Evolutionary conservation across 106 monocot species (phyloP), one percentile per base, ranked within the genome.

Genomic region (Dendrobium officinale): DNA sequence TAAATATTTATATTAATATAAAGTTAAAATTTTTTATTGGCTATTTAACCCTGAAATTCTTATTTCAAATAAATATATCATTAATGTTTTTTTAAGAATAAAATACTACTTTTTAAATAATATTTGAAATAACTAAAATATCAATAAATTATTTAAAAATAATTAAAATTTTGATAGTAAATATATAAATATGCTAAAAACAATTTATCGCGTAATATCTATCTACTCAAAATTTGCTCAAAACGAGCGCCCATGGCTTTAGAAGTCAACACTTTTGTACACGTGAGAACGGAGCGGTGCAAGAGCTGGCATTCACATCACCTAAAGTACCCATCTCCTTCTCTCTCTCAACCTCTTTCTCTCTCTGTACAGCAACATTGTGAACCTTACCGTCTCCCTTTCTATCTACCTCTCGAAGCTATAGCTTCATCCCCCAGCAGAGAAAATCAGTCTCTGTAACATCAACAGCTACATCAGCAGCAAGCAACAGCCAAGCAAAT

Each of bases 401-500:
- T 27, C 22, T 48, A 16, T 55, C 48, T 29, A 10, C 26, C 18
- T 19, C 51, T 67, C 17, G 47, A 83, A 78, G 67, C 82, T 64
- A 19, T 72, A 72, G 67, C 82, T 75, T 86, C 64, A 9, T 51
- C 75, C 18, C 27, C 75, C 72, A 37, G 42, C 45, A 44, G 73
- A 86, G 75, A 66, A 44, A 61, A 79, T 24, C 79, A 79, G 33
- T 75, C 61, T 51, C 64, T 84, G 58, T 55, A 33, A 43, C 43
- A 74, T 42, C 74, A 72, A 72, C 20, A 74, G 20, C 74, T 41
- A 41, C 84, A 84, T 84, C 73, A 81, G 79, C 87, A 84, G 74
- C 77, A 54, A 79, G 47, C 78, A 79, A 59, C 85, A 79, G 77
- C 67, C 26, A 42, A 82, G 15, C 55, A 47, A 55, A 19, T 72